Evolutionary conservation across 164 flowering plant genomes (phyloP), one percentile per base, ranked within the genome.

Genomic region (Malania oleifera): DNA sequence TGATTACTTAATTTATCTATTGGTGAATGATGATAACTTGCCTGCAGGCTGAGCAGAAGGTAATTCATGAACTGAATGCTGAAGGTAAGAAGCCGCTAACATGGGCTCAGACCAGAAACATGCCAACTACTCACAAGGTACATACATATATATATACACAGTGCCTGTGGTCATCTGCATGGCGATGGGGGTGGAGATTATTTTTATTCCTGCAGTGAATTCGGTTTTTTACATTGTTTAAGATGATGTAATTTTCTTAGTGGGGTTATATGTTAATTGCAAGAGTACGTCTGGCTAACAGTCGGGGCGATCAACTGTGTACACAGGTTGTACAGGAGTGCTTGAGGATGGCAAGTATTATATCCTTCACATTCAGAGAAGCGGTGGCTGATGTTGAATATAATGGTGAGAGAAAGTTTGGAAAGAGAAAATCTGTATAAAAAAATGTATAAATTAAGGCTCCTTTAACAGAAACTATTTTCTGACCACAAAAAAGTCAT

Each of bases 281-380:
- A 43, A 28, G 54, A 51, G 37, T 31, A 4, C 6, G n/a, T n/a
- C n/a, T 52, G 46, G 43, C 61, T 60, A 44, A 64, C 15, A 41
- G 37, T 37, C 4, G 10, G 34, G 11, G 56, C 15, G 10, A 10
- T 11, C 35, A 31, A 4, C 47, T 19, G 7, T 15, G 69, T 72
- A 8, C 27, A 31, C 82, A 87, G 95, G 92, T 89, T 45, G 68
- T 89, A 4, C 55, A 68, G 35, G 98, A 92, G 81, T 87, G 81
- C 64, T 63, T 92, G 67, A 85, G 98, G 60, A 82, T 85, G 85
- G 83, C 95, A 43, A 85, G 85, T 77, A 89, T 92, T 54, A 81
- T 92, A 64, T 85, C 96, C 9, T 92, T 89, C 74, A 80, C 91
- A 18, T 92, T 85, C 40, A 76, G 97, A 59, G 96, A 92, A 71